Percentiles rank a stretch among this genome's conserved stretches.
These are phyloP conservation scores for Solanum piurae DNA, from an alignment of 257 asterid genomes.

Conservation along the genomic window DNA sequence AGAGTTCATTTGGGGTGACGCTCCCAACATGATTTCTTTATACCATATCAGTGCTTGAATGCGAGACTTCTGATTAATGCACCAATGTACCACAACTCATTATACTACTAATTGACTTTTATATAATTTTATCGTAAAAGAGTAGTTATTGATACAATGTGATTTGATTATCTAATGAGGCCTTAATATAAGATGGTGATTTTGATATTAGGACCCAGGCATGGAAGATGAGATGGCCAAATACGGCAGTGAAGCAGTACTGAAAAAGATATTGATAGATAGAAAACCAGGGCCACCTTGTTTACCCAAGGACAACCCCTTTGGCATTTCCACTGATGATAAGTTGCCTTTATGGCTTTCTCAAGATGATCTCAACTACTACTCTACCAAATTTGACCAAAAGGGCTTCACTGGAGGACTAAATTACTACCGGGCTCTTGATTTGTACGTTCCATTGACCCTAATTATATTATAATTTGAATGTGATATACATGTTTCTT, in stretches of 20 bases:
- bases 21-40: too few relatives aligned
- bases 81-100: fast-evolving
- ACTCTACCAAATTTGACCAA: constrained; percentile 31
- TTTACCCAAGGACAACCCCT: constrained; percentile 51
- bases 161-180: background rate
- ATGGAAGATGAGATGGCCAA: constrained; percentile 61
- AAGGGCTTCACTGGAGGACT: constrained; percentile 86
- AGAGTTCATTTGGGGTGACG: fast-evolving
- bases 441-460: constrained; percentile 31
- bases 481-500: background rate
- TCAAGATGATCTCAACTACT: constrained; percentile 54
- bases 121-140: too few relatives aligned
- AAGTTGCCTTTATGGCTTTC: constrained; percentile 61
- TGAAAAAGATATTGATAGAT: constrained; percentile 52
- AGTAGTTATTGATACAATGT: background rate
- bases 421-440: constrained; percentile 79
- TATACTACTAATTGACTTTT: background rate
- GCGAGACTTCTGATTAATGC: too few relatives aligned
- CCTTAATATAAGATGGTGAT: background rate
- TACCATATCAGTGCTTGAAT: too few relatives aligned
- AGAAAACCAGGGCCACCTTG: constrained; percentile 57
- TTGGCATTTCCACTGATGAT: constrained; percentile 22
- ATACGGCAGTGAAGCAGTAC: constrained; percentile 47
- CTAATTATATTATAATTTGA: background rate
- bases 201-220: constrained; percentile 49